Conservation (phyloP, 2,329 filamentous ascomycete genomes). For the Penicillium paneum region DNA sequence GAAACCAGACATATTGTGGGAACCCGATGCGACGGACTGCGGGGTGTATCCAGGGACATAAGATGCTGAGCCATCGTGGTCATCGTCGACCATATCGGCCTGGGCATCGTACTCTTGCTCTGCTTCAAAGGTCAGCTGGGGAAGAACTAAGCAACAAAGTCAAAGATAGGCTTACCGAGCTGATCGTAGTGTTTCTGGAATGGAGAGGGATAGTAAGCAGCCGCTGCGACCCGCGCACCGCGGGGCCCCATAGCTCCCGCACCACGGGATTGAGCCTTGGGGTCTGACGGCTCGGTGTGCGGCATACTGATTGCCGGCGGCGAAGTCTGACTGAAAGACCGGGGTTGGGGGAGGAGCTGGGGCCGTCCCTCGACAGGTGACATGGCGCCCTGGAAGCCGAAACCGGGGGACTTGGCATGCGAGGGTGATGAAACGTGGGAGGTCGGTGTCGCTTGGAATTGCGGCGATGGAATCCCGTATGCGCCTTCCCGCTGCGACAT, state of each 20-base stretch:
- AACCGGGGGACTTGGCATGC: constrained; percentile 61
- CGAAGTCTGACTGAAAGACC: constrained; percentile 34
- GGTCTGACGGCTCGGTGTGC: constrained; percentile 37
- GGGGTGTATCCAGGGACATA: constrained; percentile 57
- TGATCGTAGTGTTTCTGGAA: constrained; percentile 95
- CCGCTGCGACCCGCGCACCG: constrained; percentile 41
- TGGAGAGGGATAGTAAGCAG: constrained; percentile 73
- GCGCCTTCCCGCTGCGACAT: constrained; percentile 50
- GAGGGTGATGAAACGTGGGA: constrained; percentile 71
- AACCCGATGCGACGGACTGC: constrained; percentile 43
- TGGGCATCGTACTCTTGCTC: constrained; percentile 97
- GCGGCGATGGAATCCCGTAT: constrained; percentile 58
- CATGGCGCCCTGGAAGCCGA: constrained; percentile 58
- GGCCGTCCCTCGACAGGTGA: constrained; percentile 54
- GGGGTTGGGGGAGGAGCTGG: constrained; percentile 43
- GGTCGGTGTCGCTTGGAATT: constrained; percentile 75
- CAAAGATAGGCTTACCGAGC: constrained; percentile 77
- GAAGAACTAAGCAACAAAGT: constrained; percentile 43
- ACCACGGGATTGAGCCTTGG: constrained; percentile 29
- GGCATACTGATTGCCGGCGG: constrained; percentile 35
- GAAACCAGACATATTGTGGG: constrained; percentile 44
- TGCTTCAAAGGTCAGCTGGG: constrained; percentile 47
- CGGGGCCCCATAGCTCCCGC: constrained; percentile 26
- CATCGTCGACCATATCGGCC: constrained; percentile 83
- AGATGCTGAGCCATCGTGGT: constrained; percentile 65